Evolutionary conservation across 352 stramenopile genomes (phyloP).

Genomic region (Pythium dissotocum): DNA sequence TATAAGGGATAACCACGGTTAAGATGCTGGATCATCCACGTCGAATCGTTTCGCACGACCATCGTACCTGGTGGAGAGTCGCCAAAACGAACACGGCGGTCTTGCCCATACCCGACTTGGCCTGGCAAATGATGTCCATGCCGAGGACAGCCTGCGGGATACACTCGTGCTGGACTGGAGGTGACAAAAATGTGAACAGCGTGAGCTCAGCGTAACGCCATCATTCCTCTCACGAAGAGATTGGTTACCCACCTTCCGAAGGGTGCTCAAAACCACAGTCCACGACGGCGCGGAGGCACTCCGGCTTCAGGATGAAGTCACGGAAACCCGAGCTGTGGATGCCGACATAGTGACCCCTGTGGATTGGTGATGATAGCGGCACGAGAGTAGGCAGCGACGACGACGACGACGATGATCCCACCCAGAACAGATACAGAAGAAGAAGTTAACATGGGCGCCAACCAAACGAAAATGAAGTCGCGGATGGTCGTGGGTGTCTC

Average conservation of each 20-base stretch:
- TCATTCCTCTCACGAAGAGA: background rate
- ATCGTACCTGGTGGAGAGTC: conserved; percentile 96
- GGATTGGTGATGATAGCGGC: conserved; percentile 7
- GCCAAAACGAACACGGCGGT: conserved; percentile 99
- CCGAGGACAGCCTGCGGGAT: conserved; percentile 99
- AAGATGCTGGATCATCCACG: conserved; percentile 8
- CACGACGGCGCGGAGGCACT: conserved; percentile 97
- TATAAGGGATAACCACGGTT: background rate
- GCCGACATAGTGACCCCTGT: conserved; percentile 98
- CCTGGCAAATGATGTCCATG: conserved; percentile 99
- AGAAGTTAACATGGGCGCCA: conserved; percentile 66
- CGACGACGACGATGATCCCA: conserved; percentile 12
- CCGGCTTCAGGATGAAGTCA: conserved; percentile 99
- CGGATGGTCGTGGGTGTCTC: conserved; percentile 13
- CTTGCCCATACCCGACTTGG: conserved; percentile 99
- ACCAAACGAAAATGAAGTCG: conserved; percentile 15
- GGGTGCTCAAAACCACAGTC: conserved; percentile 99
- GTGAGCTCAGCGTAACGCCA: background rate
- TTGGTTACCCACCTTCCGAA: conserved; percentile 90
- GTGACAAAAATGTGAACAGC: background rate
- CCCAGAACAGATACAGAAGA: conserved; percentile 83
- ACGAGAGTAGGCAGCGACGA: conserved; percentile 4
- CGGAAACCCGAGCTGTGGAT: conserved; percentile 99
- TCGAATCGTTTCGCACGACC: background rate
- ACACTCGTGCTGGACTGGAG: conserved; percentile 97